Base-by-base conservation (phyloP, 352 stramenopile species). In the Globisporangium nodosum region DNA sequence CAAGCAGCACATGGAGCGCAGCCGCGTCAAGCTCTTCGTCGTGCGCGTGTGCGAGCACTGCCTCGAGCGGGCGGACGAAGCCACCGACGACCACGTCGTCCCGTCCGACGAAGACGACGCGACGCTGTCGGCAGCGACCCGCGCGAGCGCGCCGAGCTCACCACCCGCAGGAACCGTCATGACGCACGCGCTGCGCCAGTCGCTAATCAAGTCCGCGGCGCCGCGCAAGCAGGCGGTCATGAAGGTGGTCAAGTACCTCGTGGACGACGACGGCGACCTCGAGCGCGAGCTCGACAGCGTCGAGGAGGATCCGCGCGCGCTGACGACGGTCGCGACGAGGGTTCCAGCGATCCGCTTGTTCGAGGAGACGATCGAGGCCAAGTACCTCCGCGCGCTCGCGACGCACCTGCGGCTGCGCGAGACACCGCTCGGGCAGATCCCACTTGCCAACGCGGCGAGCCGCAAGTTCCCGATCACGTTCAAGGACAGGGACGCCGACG, bases 11-110 rank as follows among this genome's bases (percentile, higher is more conserved):
- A 63, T 74, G 8, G 64, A 77, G 50, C 67, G 70, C 12, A 70
- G 73, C 35, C 53, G 49, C 21, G 49, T 71, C 7, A 73, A 73
- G 31, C 65, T 74, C 30, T 72, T 76, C 20, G 58, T 75, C 43
- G 71, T 84, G 12, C 67, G 70, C 40, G 60, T 81, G 5, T 84
- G 74, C 31, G 63, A 74, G 42, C 69, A 72, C 20, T 84, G 74
- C 42, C 56, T 81, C 43, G 31, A 81, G 39, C 74, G 74, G 6
- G 65, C 81, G 24, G 63, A 81, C 37, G 66, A 76, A 54, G 73
- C 69, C 48, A 60, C 63, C 42, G 79, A 77, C 56, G 66, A 61
- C 40, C 61, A 66, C 47, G 54, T 74, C 2, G 49, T 27, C 24
- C 24, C 58, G 3, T 11, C 20, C 4, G 52, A 47, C 37, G 51